A percentile compares a stretch with the other conserved stretches of the same genome.
phyloP scores from a whole-genome alignment of 1,284 basidiomycete genomes.

The Ceraceosorus guamensis region DNA sequence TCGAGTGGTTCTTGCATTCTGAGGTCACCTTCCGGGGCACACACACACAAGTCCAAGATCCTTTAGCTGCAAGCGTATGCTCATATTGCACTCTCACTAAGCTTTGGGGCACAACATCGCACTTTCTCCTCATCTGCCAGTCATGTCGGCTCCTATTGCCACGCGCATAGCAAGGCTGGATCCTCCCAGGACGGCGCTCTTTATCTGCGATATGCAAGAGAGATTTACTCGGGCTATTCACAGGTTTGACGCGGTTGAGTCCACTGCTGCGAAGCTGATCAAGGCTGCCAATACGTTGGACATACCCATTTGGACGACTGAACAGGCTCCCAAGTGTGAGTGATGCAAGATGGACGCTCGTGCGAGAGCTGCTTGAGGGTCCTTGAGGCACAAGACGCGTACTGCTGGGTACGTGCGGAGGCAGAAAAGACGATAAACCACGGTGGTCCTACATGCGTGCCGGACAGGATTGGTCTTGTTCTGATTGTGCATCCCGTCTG shows the following conservation, averaged over 20 bases:
- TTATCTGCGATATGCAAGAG: slow-evolving; percentile 41
- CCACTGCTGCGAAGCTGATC: slow-evolving; percentile 32
- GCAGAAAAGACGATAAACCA: too few relatives aligned
- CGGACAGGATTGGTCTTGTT: too few relatives aligned
- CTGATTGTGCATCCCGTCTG: too few relatives aligned
- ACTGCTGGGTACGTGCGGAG: not conserved
- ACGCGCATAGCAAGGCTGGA: slow-evolving; percentile 16
- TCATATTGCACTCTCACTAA: too few relatives aligned
- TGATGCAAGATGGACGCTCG: too few relatives aligned
- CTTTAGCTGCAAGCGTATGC: too few relatives aligned
- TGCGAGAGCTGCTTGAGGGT: not conserved
- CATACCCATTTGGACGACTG: slow-evolving; percentile 68
- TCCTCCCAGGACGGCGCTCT: slow-evolving; percentile 33
- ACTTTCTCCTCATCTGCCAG: too few relatives aligned
- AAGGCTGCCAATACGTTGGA: slow-evolving; percentile 55
- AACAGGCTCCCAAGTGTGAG: slow-evolving; percentile 72
- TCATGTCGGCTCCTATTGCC: not conserved
- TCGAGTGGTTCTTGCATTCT: too few relatives aligned
- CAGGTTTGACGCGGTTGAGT: slow-evolving; percentile 28
- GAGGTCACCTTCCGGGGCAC: too few relatives aligned
- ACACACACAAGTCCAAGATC: too few relatives aligned
- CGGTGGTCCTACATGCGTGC: too few relatives aligned
- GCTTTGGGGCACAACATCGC: too few relatives aligned
- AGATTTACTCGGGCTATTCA: slow-evolving; percentile 23
- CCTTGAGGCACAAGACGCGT: not conserved